phyloP scores from a whole-genome alignment of 805 yeast species.

The Candida sonorensis region DNA sequence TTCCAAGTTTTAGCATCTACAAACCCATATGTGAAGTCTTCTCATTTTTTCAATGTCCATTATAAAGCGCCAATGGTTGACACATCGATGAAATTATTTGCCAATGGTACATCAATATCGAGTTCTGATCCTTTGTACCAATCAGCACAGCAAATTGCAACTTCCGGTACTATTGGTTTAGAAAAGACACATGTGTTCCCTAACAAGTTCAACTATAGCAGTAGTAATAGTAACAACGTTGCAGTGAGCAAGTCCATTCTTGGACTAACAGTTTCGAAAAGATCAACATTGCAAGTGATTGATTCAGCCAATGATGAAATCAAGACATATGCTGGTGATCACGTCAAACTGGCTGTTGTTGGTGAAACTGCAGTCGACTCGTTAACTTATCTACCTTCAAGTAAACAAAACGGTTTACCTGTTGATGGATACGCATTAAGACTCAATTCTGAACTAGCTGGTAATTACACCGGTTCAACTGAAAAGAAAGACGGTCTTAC shows the following conservation, averaged over 20 bases:
- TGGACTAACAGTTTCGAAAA: conserved; percentile 56
- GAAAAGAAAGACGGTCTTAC: conserved; percentile 4
- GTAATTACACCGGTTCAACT: conserved; percentile 10
- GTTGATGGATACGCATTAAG: conserved; percentile 36
- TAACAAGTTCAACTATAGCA: no score
- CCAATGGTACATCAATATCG: conserved; percentile 41
- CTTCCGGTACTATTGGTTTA: conserved; percentile 47
- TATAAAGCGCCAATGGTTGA: conserved; percentile 38
- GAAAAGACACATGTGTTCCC: no score
- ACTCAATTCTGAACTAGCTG: conserved; percentile 40
- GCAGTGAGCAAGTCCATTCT: conserved; percentile 18
- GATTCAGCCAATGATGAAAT: conserved; percentile 50
- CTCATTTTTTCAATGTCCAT: conserved; percentile 32
- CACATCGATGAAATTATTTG: conserved; percentile 40
- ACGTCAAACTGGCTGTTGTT: conserved; percentile 48
- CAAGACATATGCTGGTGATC: conserved; percentile 55
- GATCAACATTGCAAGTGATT: conserved; percentile 45
- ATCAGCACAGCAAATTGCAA: conserved; percentile 45
- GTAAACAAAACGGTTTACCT: conserved; percentile 34
- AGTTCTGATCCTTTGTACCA: conserved; percentile 45
- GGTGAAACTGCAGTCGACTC: conserved; percentile 38
- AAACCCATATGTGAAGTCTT: conserved; percentile 37
- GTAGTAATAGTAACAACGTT: conserved; percentile 1
- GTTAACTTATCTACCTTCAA: conserved; percentile 29
- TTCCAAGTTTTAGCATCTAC: conserved; percentile 42